Percentiles rank a stretch among this genome's conserved stretches.
Evolutionary conservation across 305 asterid genomes (phyloP).

Genomic region (Fraxinus velutina): DNA sequence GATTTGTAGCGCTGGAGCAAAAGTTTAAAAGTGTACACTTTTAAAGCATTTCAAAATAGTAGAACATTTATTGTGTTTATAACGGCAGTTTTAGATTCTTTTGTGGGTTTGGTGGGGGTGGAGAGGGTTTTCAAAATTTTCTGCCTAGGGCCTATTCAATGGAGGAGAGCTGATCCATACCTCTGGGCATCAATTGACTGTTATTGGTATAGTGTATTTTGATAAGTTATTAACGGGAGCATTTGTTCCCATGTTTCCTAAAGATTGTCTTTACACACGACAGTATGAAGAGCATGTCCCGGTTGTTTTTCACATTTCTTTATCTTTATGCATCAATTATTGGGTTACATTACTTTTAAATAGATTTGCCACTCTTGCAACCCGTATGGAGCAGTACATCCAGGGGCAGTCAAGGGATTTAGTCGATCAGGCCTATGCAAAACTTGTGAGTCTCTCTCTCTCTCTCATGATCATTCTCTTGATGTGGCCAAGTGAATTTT

Average conservation of each 20-base stretch:
- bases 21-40: neutral
- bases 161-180: neutral
- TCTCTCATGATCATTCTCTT: slow-evolving; percentile 8
- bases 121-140: neutral
- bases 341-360: slow-evolving; percentile 26
- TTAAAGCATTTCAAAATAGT: neutral
- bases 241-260: neutral
- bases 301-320: neutral
- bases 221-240: neutral
- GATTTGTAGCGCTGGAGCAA: neutral
- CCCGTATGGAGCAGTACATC: slow-evolving; percentile 99
- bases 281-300: neutral
- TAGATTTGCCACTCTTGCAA: slow-evolving; percentile 94
- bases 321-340: slow-evolving; percentile 18
- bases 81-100: neutral
- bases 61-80: neutral
- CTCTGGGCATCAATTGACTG: neutral
- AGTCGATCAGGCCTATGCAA: slow-evolving; percentile 91
- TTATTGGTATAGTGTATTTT: neutral
- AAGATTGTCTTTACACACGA: neutral
- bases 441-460: slow-evolving; percentile 61
- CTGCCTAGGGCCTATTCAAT: neutral
- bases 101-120: neutral
- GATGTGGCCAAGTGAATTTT: neutral
- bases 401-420: slow-evolving; percentile 99